A percentile compares a stretch with the other conserved stretches of the same genome.
Conservation (phyloP, 2,329 filamentous ascomycete genomes). For the Colletotrichum sp. region DNA sequence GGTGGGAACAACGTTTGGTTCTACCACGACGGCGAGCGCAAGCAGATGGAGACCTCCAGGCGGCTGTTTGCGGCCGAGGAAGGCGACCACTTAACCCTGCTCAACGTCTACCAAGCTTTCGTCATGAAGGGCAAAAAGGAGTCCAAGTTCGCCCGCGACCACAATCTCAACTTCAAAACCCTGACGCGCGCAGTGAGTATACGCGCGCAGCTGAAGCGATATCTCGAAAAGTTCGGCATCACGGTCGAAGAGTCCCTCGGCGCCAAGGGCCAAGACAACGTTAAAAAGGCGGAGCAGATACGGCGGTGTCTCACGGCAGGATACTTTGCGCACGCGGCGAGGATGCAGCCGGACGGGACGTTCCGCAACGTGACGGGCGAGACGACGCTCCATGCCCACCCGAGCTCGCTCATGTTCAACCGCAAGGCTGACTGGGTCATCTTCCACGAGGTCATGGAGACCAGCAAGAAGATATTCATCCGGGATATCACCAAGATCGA, state of each 20-base stretch:
- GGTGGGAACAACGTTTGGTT: constrained; percentile 85
- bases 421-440: constrained; percentile 96
- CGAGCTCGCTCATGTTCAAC: constrained; percentile 93
- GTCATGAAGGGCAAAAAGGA: constrained; percentile 84
- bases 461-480: constrained; percentile 86
- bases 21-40: constrained; percentile 78
- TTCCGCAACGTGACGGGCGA: constrained; percentile 86
- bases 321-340: constrained; percentile 91
- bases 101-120: constrained; percentile 94
- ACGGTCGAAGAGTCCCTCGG: constrained; percentile 66
- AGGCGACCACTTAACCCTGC: constrained; percentile 89
- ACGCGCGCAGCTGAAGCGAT: constrained; percentile 82
- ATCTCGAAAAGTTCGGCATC: constrained; percentile 85
- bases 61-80: constrained; percentile 90
- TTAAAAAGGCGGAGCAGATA: constrained; percentile 71
- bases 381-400: constrained; percentile 83
- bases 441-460: constrained; percentile 93
- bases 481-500: constrained; percentile 93
- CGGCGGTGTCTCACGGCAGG: constrained; percentile 85
- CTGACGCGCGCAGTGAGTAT: constrained; percentile 85
- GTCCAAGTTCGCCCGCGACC: constrained; percentile 83
- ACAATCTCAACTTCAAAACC: constrained; percentile 86
- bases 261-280: constrained; percentile 27
- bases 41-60: constrained; percentile 73
- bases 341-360: constrained; percentile 91